phyloP scores from a whole-genome alignment of 2,329 filamentous ascomycete species.

The Sporothrix globosa region DNA sequence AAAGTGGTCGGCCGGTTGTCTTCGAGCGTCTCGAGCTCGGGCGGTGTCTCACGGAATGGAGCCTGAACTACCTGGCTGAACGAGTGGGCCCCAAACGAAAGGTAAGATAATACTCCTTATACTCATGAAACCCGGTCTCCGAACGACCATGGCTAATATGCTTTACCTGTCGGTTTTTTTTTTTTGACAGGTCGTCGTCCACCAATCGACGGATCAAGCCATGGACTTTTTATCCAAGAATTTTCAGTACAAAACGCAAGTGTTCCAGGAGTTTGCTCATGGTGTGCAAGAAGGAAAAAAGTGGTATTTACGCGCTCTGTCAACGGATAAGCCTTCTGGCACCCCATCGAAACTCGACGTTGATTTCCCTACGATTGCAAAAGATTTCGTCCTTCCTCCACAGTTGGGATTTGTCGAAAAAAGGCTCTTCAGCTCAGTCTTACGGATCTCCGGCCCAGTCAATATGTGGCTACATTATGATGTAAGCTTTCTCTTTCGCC shows the following conservation, averaged over 20 bases:
- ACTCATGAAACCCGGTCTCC: neutral
- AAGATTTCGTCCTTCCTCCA: constrained; percentile 70
- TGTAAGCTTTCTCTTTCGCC: constrained; percentile 49
- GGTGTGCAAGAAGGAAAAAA: constrained; percentile 61
- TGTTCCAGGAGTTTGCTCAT: constrained; percentile 68
- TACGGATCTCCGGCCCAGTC: constrained; percentile 77
- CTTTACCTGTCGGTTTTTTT: neutral
- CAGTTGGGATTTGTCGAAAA: constrained; percentile 61
- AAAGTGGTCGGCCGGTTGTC: constrained; percentile 63
- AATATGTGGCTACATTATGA: constrained; percentile 93
- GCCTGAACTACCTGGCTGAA: constrained; percentile 65
- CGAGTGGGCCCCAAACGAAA: constrained; percentile 64
- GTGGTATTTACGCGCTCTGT: constrained; percentile 79
- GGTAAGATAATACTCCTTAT: constrained; percentile 40
- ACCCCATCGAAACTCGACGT: constrained; percentile 67
- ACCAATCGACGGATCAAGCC: constrained; percentile 64
- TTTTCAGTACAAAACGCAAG: constrained; percentile 72
- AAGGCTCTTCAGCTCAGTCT: constrained; percentile 75
- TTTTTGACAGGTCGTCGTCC: constrained; percentile 65
- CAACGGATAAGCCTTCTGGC: constrained; percentile 67
- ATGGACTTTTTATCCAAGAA: constrained; percentile 87
- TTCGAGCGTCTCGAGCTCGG: constrained; percentile 70
- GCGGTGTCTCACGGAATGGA: constrained; percentile 69
- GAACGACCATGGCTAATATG: neutral
- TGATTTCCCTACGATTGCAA: constrained; percentile 71